Percentiles rank a stretch among this genome's conserved stretches.
These are phyloP conservation scores for Fusarium sp. DNA, from an alignment of 2,329 filamentous ascomycete genomes.

Conservation along the genomic window DNA sequence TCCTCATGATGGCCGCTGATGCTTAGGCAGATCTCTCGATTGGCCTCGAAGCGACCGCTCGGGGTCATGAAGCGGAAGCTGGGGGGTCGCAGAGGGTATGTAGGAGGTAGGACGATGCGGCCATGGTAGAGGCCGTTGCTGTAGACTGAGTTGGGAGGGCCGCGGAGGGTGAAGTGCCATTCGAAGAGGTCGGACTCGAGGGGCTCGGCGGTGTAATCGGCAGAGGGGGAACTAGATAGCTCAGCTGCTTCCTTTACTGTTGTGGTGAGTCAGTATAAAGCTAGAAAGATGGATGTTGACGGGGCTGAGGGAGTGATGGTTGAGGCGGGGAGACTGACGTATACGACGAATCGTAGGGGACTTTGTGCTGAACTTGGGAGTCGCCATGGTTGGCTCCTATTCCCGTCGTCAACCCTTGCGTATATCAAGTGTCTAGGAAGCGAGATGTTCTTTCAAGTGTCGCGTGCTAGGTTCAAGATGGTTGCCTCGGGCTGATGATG, in stretches of 20 bases:
- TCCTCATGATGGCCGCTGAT: conserved; percentile 98
- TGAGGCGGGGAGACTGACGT: conserved; percentile 62
- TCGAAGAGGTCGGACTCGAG: conserved; percentile 93
- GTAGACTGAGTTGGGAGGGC: conserved; percentile 85
- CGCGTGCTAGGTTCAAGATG: background rate
- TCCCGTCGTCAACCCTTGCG: background rate
- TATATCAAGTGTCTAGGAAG: background rate
- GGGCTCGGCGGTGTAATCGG: conserved; percentile 87
- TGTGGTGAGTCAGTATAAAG: background rate
- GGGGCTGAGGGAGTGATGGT: background rate
- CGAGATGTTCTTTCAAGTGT: background rate
- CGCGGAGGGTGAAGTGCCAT: conserved; percentile 98
- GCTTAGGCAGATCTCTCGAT: conserved; percentile 94
- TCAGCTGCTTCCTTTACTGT: conserved; percentile 91
- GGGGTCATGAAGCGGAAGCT: conserved; percentile 97
- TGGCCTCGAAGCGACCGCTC: conserved; percentile 92
- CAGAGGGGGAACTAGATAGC: conserved; percentile 81
- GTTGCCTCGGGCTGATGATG: conserved; percentile 12
- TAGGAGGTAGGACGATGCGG: conserved; percentile 88
- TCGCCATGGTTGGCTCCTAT: conserved; percentile 50
- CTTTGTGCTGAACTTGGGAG: conserved; percentile 73
- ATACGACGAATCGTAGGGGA: conserved; percentile 89
- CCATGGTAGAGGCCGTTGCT: conserved; percentile 91
- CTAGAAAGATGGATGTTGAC: background rate
- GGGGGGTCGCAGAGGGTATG: conserved; percentile 91